Percentiles rank a stretch among this genome's conserved stretches.
These are phyloP conservation scores for Podila clonocystis DNA, from an alignment of 192 early-diverging fungal genomes.

Conservation along the genomic window DNA sequence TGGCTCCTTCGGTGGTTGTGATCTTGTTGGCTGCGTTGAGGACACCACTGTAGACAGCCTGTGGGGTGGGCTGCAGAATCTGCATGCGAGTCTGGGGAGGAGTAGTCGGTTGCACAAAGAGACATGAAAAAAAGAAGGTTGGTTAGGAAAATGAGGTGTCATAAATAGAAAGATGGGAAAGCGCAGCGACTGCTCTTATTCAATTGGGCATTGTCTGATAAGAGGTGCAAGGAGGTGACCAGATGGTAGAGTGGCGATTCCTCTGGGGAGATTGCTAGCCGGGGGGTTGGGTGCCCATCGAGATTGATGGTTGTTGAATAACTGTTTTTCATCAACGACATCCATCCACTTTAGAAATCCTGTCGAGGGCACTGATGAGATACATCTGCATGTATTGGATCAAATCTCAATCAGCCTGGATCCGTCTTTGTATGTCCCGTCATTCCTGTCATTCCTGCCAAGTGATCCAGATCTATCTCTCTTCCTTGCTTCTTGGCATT, in stretches of 20 bases:
- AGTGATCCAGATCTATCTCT: too few relatives aligned
- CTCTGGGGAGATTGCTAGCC: background rate
- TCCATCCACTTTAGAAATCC: too few relatives aligned
- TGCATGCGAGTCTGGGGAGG: slow-evolving; percentile 90
- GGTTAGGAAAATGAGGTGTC: background rate
- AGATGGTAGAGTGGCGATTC: background rate
- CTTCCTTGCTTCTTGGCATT: too few relatives aligned
- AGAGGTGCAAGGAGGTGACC: too few relatives aligned
- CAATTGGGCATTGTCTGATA: background rate
- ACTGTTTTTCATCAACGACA: too few relatives aligned
- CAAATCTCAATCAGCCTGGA: too few relatives aligned
- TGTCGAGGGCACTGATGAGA: too few relatives aligned
- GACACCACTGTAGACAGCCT: slow-evolving; percentile 77
- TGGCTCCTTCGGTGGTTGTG: slow-evolving; percentile 77
- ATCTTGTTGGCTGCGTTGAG: slow-evolving; percentile 75
- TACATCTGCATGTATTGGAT: too few relatives aligned
- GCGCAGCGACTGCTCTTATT: background rate
- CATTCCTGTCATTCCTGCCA: too few relatives aligned
- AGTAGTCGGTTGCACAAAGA: background rate
- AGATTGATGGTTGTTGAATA: too few relatives aligned
- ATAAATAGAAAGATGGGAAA: background rate
- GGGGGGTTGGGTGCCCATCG: too few relatives aligned
- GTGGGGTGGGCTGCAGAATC: slow-evolving; percentile 74
- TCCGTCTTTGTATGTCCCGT: too few relatives aligned
- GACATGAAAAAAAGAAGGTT: slow-evolving; percentile 1